A percentile compares a stretch with the other conserved stretches of the same genome.
Conservation (phyloP, 2,329 filamentous ascomycete genomes). For the Sordariomycetes sp. region DNA sequence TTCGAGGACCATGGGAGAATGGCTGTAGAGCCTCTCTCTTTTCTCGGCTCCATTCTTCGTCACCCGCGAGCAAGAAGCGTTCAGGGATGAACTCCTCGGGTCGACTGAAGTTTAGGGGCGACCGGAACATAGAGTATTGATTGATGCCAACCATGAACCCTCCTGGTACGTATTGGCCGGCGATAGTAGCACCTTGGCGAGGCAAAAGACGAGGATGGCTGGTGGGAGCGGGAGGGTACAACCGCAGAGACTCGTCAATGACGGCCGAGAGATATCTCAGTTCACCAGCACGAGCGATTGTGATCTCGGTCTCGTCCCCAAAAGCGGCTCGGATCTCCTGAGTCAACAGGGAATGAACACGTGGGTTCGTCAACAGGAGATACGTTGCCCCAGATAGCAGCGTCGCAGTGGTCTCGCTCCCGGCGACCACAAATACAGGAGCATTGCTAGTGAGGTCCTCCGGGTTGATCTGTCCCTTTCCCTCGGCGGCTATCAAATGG, state of each 20-base stretch:
- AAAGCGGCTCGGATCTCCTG: conserved; percentile 2
- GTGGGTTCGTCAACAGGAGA: conserved; percentile 18
- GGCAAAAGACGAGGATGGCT: conserved; percentile 8
- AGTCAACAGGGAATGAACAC: background rate
- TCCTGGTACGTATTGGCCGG: background rate
- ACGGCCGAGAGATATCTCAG: conserved; percentile 22
- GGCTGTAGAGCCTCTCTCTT: conserved; percentile 14
- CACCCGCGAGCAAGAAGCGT: conserved; percentile 22
- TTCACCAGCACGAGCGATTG: conserved; percentile 17
- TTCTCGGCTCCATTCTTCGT: conserved; percentile 13
- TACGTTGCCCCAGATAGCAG: conserved; percentile 29
- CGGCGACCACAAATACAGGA: conserved; percentile 15
- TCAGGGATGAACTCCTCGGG: conserved; percentile 26
- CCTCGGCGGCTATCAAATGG: background rate
- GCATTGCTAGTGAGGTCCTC: background rate
- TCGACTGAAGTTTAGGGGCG: conserved; percentile 20
- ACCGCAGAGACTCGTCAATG: conserved; percentile 27
- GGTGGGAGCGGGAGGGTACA: conserved; percentile 18
- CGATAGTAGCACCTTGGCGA: background rate
- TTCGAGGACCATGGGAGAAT: conserved; percentile 12
- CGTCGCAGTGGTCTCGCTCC: conserved; percentile 36
- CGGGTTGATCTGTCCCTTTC: background rate
- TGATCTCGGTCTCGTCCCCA: conserved; percentile 16
- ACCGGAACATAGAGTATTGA: no score
- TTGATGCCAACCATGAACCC: no score